Evolutionary conservation across 495 filamentous ascomycete genomes (phyloP), one percentile per base, ranked within the genome.

Genomic region (Penicillium fimorum): DNA sequence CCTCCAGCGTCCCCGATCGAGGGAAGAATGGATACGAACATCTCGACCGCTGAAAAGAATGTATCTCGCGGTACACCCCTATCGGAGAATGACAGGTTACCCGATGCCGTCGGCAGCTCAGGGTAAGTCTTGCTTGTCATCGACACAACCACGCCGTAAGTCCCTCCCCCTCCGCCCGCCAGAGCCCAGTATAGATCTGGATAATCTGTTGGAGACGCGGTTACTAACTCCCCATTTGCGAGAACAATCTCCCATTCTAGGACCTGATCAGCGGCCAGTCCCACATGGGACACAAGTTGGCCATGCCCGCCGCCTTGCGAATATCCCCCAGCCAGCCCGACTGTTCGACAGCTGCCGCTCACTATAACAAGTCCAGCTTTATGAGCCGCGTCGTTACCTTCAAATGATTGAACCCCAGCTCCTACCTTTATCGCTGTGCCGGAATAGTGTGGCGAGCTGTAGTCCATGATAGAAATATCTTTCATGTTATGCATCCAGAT

Each of bases 121-220:
- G 59, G 55, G 52, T 76, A 61, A 0, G 68, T 65, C 45, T 67
- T 72, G 8, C 60, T 52, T 0, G 83, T 85, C 37, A 78, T 71
- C 0, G 76, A 79, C 27, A 75, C 77, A n/a, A 87, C 71, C 32
- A 86, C 75, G 9, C 80, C 84, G 33, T 81, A 87, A 1, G 82
- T 84, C 11, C 82, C 82, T 13, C 76, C 82, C 15, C 84, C 85
- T 8, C 85, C 84, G 0, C 85, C 85, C n/a, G 79, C 70, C 50
- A 87, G 70, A 2, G 85, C 85, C 84, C 82, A 87, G 65, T 84
- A 88, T 3, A 88, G 60, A 56, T 88, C 86, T 0, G 67, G 24
- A 50, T 87, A 78, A 47, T 79, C 1, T 62, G 47, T 66, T 70
- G 47, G 77, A 30, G 79, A 81, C 1, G 77, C 79, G 0, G 66